Evolutionary conservation across 116 monocot species (phyloP).

Genomic region (Posidonia oceanica): DNA sequence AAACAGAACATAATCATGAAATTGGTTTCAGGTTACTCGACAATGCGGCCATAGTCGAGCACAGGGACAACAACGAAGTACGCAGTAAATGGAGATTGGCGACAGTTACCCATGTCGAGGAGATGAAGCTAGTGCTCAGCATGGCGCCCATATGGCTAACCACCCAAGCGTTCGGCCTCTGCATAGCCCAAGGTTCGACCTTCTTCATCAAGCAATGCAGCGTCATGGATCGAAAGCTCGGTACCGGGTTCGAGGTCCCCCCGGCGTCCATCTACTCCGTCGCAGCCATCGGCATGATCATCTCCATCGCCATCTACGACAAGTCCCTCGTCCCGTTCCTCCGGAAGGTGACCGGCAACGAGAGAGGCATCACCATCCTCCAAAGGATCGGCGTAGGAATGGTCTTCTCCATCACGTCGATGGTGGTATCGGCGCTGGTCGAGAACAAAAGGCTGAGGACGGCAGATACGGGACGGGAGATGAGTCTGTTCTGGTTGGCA

Average conservation of each 20-base stretch:
- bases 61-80: neutral
- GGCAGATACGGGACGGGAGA: neutral
- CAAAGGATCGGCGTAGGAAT: conserved; percentile 67
- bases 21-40: conserved; percentile 33
- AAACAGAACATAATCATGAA: neutral
- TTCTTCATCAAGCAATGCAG: conserved; percentile 79
- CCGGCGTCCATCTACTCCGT: conserved; percentile 53
- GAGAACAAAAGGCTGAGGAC: conserved; percentile 33
- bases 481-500: conserved; percentile 60
- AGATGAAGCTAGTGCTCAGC: conserved; percentile 43
- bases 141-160: conserved; percentile 61
- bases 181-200: conserved; percentile 51
- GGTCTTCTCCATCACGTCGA: conserved; percentile 23
- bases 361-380: conserved; percentile 57
- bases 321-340: conserved; percentile 50
- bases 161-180: conserved; percentile 44
- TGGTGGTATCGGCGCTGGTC: conserved; percentile 34
- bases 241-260: conserved; percentile 36
- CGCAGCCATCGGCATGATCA: conserved; percentile 51
- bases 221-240: conserved; percentile 38
- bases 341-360: conserved; percentile 27
- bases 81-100: conserved; percentile 30
- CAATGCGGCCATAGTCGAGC: conserved; percentile 60
- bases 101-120: conserved; percentile 73
- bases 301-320: conserved; percentile 49